These are phyloP conservation scores for Phytophthora ramorum DNA, from an alignment of 352 stramenopile species.

Conservation along the genomic window DNA sequence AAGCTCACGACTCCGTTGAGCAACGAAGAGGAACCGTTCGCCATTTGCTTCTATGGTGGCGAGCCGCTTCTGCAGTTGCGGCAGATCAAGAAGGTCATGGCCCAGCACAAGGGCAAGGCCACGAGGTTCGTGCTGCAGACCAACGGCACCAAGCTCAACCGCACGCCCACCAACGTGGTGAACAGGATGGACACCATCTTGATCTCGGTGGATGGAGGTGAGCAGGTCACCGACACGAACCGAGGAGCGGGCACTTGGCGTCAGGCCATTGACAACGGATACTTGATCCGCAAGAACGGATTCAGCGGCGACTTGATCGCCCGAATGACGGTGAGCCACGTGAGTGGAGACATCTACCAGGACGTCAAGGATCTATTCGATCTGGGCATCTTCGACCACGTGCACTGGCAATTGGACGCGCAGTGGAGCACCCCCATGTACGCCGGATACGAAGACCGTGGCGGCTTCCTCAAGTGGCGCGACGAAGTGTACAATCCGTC, in stretches of 20 bases:
- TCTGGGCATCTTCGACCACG: constrained; percentile 39
- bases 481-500: constrained; percentile 47
- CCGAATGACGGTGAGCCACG: constrained; percentile 44
- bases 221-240: constrained; percentile 39
- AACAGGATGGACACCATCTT: constrained; percentile 46
- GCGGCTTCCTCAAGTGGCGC: constrained; percentile 40
- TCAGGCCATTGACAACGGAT: constrained; percentile 48
- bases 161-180: constrained; percentile 32
- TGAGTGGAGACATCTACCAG: constrained; percentile 45
- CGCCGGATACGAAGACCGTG: constrained; percentile 35
- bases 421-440: constrained; percentile 47
- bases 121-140: constrained; percentile 39
- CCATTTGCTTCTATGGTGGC: constrained; percentile 49
- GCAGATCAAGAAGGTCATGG: constrained; percentile 47
- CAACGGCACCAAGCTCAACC: constrained; percentile 49
- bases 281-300: constrained; percentile 40
- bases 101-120: constrained; percentile 34
- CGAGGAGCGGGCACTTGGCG: constrained; percentile 40
- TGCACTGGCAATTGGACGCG: constrained; percentile 49
- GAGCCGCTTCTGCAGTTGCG: constrained; percentile 42
- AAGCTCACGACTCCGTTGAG: constrained; percentile 29
- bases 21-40: constrained; percentile 32
- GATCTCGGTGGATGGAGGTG: constrained; percentile 44
- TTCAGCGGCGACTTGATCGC: constrained; percentile 46
- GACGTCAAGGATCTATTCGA: constrained; percentile 46